Evolutionary conservation across 768 basidiomycete genomes (phyloP), one percentile per base, ranked within the genome.

Genomic region (Mycena metata): DNA sequence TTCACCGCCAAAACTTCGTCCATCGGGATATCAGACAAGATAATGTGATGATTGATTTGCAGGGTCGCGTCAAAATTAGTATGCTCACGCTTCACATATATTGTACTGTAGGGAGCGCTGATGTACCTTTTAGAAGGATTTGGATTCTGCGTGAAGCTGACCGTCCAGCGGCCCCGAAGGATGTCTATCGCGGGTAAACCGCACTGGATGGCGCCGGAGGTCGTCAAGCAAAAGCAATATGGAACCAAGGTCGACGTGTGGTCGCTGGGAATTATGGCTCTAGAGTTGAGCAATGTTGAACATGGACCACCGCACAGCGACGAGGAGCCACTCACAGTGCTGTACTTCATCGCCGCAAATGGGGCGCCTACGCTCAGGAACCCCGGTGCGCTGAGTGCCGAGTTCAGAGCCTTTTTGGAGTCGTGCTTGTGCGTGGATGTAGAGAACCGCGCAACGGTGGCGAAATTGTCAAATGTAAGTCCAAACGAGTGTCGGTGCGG

Each of bases 201-300:
- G 0, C 97, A 97, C 80, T 97, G 96, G 96, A 98, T 98, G 96
- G 96, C 96, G 3, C 96, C 96, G 19, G 96, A 98, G 79, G 95
- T 98, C 60, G 96, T 97, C 74, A 96, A 96, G 81, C 94, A 96
- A 78, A 96, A 96, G 80, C 94, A 96, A 79, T 97, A 97, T 75
- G 96, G 96, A 49, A 94, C 95, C 30, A 97, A 97, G 79, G 96
- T 97, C 23, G 96, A 97, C 73, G 95, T 98, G 56, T 97, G 96
- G 96, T 96, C 94, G 19, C 87, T 98, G 10, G 96, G 96, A 10
- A 98, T 98, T 81, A 96, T 98, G 95, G 95, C 96, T 6, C 97
- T 98, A 67, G 95, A 98, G 85, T 97, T 98, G 96, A 96, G 43
- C n/a, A 19, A 43, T 10, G 26, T 98, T 70, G 96, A 98, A 79